Percentiles rank a stretch among this genome's conserved stretches.
Conservation (phyloP, 441 rosid genomes). For the Corymbia calophylla region DNA sequence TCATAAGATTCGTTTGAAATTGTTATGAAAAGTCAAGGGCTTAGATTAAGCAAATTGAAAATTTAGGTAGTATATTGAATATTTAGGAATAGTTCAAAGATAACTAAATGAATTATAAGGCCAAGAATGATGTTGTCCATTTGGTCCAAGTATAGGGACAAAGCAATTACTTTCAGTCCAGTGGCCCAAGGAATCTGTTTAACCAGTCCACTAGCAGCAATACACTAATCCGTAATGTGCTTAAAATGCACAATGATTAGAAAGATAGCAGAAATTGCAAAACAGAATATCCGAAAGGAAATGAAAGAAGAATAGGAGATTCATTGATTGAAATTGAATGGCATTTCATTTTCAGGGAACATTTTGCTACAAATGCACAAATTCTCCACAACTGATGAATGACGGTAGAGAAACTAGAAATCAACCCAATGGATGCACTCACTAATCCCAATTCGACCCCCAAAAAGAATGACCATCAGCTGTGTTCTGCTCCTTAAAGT, state of each 20-base stretch:
- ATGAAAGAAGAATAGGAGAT: neutral
- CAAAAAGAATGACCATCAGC: neutral
- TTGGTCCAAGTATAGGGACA: too few relatives aligned
- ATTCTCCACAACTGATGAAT: neutral
- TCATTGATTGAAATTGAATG: neutral
- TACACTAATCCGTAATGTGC: neutral
- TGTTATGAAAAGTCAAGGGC: neutral
- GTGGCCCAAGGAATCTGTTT: too few relatives aligned
- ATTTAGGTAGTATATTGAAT: too few relatives aligned
- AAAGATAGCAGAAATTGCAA: neutral
- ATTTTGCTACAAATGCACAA: neutral
- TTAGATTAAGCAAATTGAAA: neutral
- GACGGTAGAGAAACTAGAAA: neutral
- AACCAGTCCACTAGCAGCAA: neutral
- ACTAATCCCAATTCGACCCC: neutral
- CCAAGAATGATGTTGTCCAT: neutral
- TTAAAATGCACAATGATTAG: neutral
- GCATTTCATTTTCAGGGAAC: neutral
- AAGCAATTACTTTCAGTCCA: too few relatives aligned
- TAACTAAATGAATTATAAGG: neutral
- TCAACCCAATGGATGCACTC: neutral
- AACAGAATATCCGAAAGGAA: neutral
- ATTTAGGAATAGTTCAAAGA: too few relatives aligned
- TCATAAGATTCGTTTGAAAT: neutral
- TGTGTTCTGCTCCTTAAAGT: neutral